These are phyloP conservation scores for Xerocomus potaroensis DNA, from an alignment of 768 basidiomycete species.

Conservation along the genomic window DNA sequence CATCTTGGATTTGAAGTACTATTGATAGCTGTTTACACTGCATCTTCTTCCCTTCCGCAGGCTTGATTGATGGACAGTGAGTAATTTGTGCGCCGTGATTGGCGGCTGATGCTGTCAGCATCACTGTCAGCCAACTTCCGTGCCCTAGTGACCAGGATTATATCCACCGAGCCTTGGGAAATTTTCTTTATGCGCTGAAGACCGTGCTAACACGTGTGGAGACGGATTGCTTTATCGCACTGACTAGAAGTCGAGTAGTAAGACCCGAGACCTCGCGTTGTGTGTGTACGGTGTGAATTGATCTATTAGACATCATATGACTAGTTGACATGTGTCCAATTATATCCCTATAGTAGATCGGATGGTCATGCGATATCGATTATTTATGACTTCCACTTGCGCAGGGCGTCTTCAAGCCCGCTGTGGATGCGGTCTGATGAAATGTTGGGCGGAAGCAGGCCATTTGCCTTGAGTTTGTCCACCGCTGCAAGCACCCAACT, in stretches of 20 bases:
- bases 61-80: conserved; percentile 5
- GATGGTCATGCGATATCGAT: conserved; percentile 6
- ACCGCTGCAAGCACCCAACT: conserved; percentile 26
- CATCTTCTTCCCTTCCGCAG: conserved; percentile 1
- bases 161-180: not conserved
- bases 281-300: not conserved
- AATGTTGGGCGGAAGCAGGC: conserved; percentile 15
- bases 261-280: too few species aligned
- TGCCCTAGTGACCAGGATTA: not conserved
- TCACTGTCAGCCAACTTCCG: not conserved
- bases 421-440: conserved; percentile 17
- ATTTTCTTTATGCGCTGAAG: not conserved
- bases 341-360: too few species aligned
- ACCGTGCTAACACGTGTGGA: not conserved
- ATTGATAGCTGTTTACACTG: too few species aligned
- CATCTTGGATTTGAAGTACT: conserved; percentile 8
- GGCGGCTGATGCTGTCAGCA: not conserved
- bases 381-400: conserved; percentile 19
- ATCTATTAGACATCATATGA: conserved; percentile 4
- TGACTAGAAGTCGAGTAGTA: too few species aligned
- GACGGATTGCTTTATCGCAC: not conserved
- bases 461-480: conserved; percentile 19
- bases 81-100: not conserved
- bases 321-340: too few species aligned
- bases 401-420: conserved; percentile 23